Conservation (phyloP, 192 early-diverging fungal genomes). For the Entomortierella beljakovae region DNA sequence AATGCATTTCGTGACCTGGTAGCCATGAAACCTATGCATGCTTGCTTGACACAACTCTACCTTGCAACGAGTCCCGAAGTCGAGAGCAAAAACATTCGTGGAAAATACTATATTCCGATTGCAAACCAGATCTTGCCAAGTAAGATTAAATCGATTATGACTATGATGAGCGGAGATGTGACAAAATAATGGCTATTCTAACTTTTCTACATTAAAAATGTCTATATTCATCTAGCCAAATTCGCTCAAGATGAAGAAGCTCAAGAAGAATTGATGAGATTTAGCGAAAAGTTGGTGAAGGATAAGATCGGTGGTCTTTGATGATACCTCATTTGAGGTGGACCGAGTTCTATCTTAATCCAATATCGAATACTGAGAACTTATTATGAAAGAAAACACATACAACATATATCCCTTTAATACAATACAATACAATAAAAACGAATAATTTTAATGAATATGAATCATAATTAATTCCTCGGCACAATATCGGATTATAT, state of each 20-base stretch:
- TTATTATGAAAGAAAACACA: too few relatives aligned
- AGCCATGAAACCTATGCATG: constrained; percentile 29
- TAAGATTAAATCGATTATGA: neutral
- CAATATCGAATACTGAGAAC: too few relatives aligned
- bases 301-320: constrained; percentile 24
- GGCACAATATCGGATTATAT: too few relatives aligned
- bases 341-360: too few relatives aligned
- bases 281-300: constrained; percentile 13
- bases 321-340: too few relatives aligned
- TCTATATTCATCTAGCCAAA: neutral
- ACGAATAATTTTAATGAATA: too few relatives aligned
- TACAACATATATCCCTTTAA: too few relatives aligned
- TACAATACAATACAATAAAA: too few relatives aligned
- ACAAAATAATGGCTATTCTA: neutral
- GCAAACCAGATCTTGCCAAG: constrained; percentile 15
- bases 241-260: constrained; percentile 18
- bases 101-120: constrained; percentile 37
- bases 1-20: neutral
- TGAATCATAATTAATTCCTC: too few relatives aligned
- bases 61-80: constrained; percentile 63
- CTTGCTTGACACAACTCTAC: constrained; percentile 59
- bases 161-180: neutral
- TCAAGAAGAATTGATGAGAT: constrained; percentile 22
- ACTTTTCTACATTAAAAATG: neutral
- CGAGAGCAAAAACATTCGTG: constrained; percentile 50